These are phyloP conservation scores for Dittrichia graveolens DNA, from an alignment of 129 eudicot genomes.

Conservation along the genomic window DNA sequence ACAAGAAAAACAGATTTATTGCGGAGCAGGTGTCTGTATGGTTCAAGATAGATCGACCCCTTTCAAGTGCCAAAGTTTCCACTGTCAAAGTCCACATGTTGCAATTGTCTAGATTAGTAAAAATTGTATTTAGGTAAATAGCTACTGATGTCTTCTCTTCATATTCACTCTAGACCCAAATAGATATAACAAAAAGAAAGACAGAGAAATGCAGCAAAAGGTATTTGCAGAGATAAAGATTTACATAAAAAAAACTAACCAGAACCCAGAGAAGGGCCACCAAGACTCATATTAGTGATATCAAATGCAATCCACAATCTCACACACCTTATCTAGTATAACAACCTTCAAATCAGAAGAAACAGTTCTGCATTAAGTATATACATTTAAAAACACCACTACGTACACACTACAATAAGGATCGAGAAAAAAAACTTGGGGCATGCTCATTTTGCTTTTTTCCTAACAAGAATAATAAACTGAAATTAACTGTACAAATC, in stretches of 20 bases:
- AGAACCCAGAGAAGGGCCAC: slow-evolving; percentile 62
- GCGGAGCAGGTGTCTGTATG: background rate
- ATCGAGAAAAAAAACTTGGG: background rate
- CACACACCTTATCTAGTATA: slow-evolving; percentile 12
- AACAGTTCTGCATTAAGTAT: slow-evolving; percentile 5
- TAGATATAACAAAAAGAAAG: background rate
- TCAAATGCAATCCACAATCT: slow-evolving; percentile 27
- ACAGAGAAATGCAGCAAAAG: background rate
- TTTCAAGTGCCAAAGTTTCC: background rate
- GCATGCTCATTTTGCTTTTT: slow-evolving; percentile 20
- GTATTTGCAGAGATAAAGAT: background rate
- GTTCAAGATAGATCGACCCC: background rate
- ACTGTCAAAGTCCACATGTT: background rate
- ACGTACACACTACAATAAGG: background rate
- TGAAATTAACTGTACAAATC: too few species aligned
- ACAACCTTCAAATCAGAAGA: slow-evolving; percentile 11
- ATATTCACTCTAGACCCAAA: slow-evolving; percentile 2
- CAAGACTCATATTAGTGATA: slow-evolving; percentile 53
- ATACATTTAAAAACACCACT: slow-evolving; percentile 1
- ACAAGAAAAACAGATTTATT: background rate
- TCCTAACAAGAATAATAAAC: background rate
- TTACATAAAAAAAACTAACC: slow-evolving; percentile 48
- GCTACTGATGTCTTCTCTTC: background rate
- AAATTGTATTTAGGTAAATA: slow-evolving; percentile 3
- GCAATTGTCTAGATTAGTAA: slow-evolving; percentile 8